Evolutionary conservation across 768 basidiomycete species (phyloP).

Genomic region (Boletus reticulatus): DNA sequence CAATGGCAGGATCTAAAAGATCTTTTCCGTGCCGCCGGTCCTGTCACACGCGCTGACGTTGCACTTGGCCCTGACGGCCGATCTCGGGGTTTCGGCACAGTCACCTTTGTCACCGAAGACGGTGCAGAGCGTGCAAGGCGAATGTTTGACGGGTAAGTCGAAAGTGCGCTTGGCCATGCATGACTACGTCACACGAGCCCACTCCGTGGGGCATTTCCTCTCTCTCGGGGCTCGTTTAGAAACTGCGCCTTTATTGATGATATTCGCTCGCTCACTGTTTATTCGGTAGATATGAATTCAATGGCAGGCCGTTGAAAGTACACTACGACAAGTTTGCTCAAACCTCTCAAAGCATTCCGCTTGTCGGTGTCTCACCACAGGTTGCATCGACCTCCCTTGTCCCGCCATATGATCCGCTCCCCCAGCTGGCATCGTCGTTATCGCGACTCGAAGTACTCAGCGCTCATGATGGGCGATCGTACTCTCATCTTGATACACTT

Average conservation of each 20-base stretch:
- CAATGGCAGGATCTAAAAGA: slow-evolving; percentile 99
- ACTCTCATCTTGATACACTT: slow-evolving; percentile 22
- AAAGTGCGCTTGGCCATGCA: background rate
- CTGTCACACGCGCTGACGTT: slow-evolving; percentile 88
- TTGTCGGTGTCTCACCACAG: slow-evolving; percentile 24
- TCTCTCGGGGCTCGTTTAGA: background rate
- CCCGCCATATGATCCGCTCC: slow-evolving; percentile 20
- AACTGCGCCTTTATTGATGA: background rate
- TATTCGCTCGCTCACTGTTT: slow-evolving; percentile 6
- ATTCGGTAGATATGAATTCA: slow-evolving; percentile 72
- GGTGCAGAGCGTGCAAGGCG: slow-evolving; percentile 84
- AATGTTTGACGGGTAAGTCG: slow-evolving; percentile 86
- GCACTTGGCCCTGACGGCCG: slow-evolving; percentile 85
- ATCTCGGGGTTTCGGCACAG: slow-evolving; percentile 91
- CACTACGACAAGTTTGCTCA: slow-evolving; percentile 84
- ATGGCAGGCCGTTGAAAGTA: slow-evolving; percentile 84
- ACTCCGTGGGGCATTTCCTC: background rate
- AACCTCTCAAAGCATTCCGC: slow-evolving; percentile 27
- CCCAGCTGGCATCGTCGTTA: slow-evolving; percentile 22
- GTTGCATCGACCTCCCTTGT: slow-evolving; percentile 10
- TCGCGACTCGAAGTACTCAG: slow-evolving; percentile 24
- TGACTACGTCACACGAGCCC: background rate
- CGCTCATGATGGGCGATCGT: slow-evolving; percentile 21
- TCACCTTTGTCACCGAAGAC: slow-evolving; percentile 76
- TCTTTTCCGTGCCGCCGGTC: slow-evolving; percentile 87